These are phyloP conservation scores for Cladophialophora bantiana DNA, from an alignment of 2,329 filamentous ascomycete genomes.

Conservation along the genomic window DNA sequence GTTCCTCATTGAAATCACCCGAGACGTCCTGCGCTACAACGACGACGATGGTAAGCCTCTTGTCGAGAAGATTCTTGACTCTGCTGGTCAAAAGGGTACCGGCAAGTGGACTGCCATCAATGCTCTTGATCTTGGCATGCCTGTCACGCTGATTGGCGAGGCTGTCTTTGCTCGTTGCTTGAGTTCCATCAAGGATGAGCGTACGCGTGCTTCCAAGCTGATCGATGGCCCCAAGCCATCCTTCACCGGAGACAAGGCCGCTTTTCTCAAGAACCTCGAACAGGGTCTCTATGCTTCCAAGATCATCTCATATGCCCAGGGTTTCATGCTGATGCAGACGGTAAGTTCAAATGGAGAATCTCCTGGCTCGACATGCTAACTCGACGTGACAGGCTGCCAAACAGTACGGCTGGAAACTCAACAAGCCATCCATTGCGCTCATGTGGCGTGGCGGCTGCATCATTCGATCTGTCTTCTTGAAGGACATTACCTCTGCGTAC, in stretches of 20 bases:
- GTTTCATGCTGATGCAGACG: conserved; percentile 99
- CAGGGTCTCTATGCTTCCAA: conserved; percentile 99
- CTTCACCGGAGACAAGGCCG: conserved; percentile 88
- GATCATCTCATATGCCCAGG: conserved; percentile 99
- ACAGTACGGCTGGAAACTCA: conserved; percentile 97
- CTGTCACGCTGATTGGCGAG: conserved; percentile 97
- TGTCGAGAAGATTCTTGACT: conserved; percentile 98
- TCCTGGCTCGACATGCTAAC: conserved; percentile 12
- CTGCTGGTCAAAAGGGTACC: conserved; percentile 98
- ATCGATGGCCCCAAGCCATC: conserved; percentile 78
- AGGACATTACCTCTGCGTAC: conserved; percentile 98
- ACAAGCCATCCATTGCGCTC: conserved; percentile 99
- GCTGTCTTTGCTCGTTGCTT: conserved; percentile 94
- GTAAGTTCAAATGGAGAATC: conserved; percentile 59
- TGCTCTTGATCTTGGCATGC: conserved; percentile 96
- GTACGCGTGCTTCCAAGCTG: conserved; percentile 77
- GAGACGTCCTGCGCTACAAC: conserved; percentile 98
- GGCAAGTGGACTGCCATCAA: conserved; percentile 99
- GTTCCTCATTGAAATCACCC: conserved; percentile 99
- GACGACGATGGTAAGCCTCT: conserved; percentile 90
- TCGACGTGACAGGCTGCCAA: conserved; percentile 74
- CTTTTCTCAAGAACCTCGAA: conserved; percentile 96
- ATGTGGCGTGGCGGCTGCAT: conserved; percentile 99
- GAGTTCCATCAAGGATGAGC: conserved; percentile 93
- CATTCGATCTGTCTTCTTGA: conserved; percentile 99